Percentiles rank a stretch among this genome's conserved stretches.
Evolutionary conservation across 352 stramenopile species (phyloP).

Genomic region (Phytophthora tentaculata): DNA sequence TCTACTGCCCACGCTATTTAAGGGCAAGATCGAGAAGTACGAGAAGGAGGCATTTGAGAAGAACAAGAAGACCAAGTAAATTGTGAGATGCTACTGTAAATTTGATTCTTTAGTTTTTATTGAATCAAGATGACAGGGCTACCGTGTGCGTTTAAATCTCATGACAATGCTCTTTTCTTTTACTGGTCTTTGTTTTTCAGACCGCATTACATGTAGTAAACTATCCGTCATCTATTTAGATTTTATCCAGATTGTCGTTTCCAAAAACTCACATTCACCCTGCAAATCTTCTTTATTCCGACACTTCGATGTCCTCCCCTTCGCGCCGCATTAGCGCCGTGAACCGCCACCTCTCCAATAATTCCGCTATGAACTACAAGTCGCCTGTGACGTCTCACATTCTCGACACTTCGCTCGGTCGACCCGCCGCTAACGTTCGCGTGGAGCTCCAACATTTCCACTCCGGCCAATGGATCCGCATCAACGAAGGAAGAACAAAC

Average conservation of each 20-base stretch:
- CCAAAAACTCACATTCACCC: no score
- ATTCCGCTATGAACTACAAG: conserved; percentile 46
- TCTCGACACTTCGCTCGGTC: conserved; percentile 82
- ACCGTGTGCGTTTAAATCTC: no score
- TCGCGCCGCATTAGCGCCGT: conserved; percentile 24
- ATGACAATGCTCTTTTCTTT: no score
- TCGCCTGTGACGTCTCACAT: conserved; percentile 89
- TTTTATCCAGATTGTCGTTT: no score
- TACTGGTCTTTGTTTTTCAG: no score
- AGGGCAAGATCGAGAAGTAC: conserved; percentile 87
- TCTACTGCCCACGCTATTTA: conserved; percentile 84
- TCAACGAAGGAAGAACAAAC: conserved; percentile 74
- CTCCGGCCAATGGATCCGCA: conserved; percentile 36
- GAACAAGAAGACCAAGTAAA: conserved; percentile 55
- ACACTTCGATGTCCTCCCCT: conserved; percentile 12
- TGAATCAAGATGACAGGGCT: no score
- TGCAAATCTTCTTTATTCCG: background rate
- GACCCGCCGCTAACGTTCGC: conserved; percentile 69
- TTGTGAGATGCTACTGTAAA: background rate
- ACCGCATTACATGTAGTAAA: no score
- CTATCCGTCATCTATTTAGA: no score
- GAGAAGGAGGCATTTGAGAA: conserved; percentile 82
- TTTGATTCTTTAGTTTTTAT: background rate
- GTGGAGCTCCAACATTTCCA: conserved; percentile 71
- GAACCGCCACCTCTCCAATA: conserved; percentile 25